phyloP scores from a whole-genome alignment of 2,329 filamentous ascomycete genomes.

The Pseudohalonectria lignicola region DNA sequence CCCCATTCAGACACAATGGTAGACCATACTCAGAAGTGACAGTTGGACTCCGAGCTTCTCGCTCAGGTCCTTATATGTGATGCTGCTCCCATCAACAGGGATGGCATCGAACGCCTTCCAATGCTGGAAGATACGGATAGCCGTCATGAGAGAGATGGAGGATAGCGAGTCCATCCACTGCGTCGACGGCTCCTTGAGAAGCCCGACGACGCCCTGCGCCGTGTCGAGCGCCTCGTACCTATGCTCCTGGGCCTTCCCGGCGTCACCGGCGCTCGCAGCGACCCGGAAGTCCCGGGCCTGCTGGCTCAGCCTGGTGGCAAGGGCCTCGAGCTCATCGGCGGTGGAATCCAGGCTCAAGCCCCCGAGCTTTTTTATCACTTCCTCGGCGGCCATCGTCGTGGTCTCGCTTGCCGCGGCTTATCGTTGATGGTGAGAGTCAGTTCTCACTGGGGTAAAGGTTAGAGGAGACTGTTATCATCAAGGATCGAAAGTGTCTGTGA shows the following conservation, averaged over 20 bases:
- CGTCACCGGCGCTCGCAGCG: background rate
- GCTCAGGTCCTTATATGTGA: background rate
- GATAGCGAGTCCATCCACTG: conserved; percentile 1
- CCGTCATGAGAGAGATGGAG: background rate
- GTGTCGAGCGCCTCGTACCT: conserved; percentile 1
- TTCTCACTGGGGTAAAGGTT: no score
- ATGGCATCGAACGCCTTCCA: background rate
- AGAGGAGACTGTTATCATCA: no score
- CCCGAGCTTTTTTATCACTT: no score
- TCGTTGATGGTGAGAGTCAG: no score
- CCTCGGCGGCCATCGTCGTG: no score
- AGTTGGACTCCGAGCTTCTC: background rate
- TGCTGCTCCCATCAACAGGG: background rate
- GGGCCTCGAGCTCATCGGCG: background rate
- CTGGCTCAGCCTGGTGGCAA: background rate
- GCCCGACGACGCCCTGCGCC: background rate
- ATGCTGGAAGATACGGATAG: background rate
- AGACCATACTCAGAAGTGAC: background rate
- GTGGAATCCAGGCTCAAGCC: background rate
- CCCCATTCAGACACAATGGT: background rate
- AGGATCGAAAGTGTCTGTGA: no score
- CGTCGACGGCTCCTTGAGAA: background rate
- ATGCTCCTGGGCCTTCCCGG: background rate
- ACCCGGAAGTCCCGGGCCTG: background rate
- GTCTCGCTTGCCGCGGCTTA: no score